Base-by-base conservation (phyloP, 192 early-diverging fungal genomes). In the Backusella parvicylindrica region DNA sequence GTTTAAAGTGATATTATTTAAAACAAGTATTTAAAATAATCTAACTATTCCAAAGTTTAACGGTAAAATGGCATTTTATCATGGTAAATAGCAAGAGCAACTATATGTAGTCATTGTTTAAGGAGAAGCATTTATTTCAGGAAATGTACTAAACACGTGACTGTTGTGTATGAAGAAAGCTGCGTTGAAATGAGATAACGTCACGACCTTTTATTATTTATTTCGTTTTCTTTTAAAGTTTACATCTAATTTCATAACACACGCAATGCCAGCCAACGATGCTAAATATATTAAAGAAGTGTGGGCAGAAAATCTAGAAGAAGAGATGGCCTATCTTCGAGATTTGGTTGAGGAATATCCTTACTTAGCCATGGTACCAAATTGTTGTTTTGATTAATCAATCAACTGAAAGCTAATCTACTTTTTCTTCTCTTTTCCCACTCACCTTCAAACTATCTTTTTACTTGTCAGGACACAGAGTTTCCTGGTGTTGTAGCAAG, bases 401-500 rank as follows among this genome's bases (percentile, higher is more conserved):
- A 38, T 9, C 37, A 23, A 60, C 9, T 28, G 12, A 60, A 53
- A 21, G 53, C 53, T 56, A 77, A 50, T 28, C 60, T 35, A 4
- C 50, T 66, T 43, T 68, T 67, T n/a, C 13, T 38, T 50, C 35
- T 35, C 21, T 36, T 26, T 32, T 72, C 18, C 33, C 12, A 23
- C 37, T 28, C 18, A n/a, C n/a, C 74, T 75, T 11, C 21, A 18
- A 21, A n/a, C 23, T 40, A 68, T 18, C 23, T 0, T 26, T 41
- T n/a, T 41, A 11, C 21, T 40, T 43, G 28, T 37, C 75, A 95
- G 95, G 95, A 99, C 84, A 99, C 97, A 11, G 98, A 99, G 83
- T 99, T 99, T 75, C 98, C 98, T 43, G 98, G 98, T 36, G 96
- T 99, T 3, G 98, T 99, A 35, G 97, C 96, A 30, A 82, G 96